These are phyloP conservation scores for Aegilops tauschii DNA, from an alignment of 176 grass and related monocot species.

Conservation along the genomic window DNA sequence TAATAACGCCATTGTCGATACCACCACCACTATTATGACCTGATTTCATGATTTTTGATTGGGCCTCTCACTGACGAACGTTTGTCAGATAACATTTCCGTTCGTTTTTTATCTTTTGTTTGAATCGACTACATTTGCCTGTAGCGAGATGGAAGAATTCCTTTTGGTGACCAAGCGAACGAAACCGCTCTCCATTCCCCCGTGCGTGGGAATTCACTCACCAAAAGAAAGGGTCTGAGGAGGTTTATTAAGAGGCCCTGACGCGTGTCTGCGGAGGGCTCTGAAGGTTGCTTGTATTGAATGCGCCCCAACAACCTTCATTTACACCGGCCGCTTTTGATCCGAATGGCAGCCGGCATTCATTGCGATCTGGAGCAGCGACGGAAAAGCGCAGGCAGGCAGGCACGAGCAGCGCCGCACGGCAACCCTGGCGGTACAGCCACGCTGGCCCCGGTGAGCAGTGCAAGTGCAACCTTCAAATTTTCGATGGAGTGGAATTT, in stretches of 20 bases:
- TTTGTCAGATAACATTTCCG: no score
- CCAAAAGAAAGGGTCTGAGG: not conserved
- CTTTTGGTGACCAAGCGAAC: not conserved
- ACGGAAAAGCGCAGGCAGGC: not conserved
- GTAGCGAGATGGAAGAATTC: not conserved
- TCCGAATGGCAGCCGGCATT: constrained; percentile 26
- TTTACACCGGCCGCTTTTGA: constrained; percentile 20
- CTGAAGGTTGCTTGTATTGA: constrained; percentile 59
- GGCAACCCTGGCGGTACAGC: not conserved
- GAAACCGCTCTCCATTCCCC: not conserved
- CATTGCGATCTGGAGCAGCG: constrained; percentile 40
- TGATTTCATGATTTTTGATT: no score
- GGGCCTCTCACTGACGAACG: no score
- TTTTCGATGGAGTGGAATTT: not conserved
- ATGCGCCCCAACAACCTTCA: constrained; percentile 43
- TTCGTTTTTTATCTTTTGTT: no score
- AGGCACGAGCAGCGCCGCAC: constrained; percentile 8
- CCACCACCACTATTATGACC: no score
- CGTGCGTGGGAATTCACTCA: not conserved
- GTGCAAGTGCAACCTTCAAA: not conserved
- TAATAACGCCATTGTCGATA: not conserved
- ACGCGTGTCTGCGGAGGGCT: constrained; percentile 13
- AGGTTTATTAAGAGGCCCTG: not conserved
- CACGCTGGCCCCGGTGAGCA: not conserved
- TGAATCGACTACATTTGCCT: no score